Evolutionary conservation across 345 rosid genomes (phyloP).

Genomic region (Eucalyptus tenuipes): DNA sequence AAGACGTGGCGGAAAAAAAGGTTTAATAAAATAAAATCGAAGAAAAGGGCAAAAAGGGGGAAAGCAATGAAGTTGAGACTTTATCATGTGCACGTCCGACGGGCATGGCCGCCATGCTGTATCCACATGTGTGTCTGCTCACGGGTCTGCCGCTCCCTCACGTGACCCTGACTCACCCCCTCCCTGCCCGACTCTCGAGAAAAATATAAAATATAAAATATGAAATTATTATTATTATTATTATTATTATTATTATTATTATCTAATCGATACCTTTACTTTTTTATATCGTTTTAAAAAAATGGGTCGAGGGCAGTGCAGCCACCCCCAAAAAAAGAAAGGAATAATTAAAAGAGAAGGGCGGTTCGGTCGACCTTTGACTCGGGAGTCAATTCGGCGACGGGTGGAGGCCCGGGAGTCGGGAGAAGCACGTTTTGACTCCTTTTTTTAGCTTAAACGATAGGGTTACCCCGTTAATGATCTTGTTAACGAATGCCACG

Average conservation of each 20-base stretch:
- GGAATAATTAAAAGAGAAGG: neutral
- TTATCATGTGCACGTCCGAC: slow-evolving; percentile 11
- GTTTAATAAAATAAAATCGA: too few relatives aligned
- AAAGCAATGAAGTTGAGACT: neutral
- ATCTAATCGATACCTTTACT: neutral
- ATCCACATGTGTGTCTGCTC: slow-evolving; percentile 37
- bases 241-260: neutral
- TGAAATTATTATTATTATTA: too few relatives aligned
- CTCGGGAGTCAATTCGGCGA: neutral
- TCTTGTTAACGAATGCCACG: neutral
- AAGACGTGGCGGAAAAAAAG: neutral
- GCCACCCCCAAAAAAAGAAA: neutral
- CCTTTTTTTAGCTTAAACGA: neutral
- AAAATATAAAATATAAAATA: neutral
- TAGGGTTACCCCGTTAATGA: neutral
- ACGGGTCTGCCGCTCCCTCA: slow-evolving; percentile 46
- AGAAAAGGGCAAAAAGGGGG: neutral
- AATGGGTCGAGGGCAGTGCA: neutral
- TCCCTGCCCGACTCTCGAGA: neutral
- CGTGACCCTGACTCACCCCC: slow-evolving; percentile 14
- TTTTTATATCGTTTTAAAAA: neutral
- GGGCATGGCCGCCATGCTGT: slow-evolving; percentile 50
- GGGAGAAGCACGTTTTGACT: neutral
- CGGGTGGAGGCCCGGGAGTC: neutral
- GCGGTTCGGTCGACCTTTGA: neutral